Evolutionary conservation across 129 eudicot species (phyloP).

Genomic region (Escallonia herrerae): DNA sequence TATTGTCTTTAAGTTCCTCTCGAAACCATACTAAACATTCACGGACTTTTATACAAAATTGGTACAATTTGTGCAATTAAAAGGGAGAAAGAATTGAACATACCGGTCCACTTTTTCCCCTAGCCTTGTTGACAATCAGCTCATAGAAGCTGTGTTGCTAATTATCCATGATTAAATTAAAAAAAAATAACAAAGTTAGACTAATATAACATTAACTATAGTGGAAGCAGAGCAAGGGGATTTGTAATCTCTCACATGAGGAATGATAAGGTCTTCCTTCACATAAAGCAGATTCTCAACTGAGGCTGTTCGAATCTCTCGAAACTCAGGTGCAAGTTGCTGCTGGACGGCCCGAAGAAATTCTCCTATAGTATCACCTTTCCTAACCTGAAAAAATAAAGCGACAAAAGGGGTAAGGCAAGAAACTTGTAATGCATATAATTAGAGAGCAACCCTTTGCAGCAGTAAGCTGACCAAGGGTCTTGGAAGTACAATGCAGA

Average conservation of each 20-base stretch:
- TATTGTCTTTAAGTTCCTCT: not conserved
- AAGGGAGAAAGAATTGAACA: not conserved
- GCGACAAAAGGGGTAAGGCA: not conserved
- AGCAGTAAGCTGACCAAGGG: too few relatives aligned
- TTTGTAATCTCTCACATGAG: conserved; percentile 55
- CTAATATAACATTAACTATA: too few relatives aligned
- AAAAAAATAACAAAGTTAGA: too few relatives aligned
- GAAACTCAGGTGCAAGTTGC: conserved; percentile 98
- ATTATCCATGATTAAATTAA: not conserved
- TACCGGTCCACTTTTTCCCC: conserved; percentile 99
- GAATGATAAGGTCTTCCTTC: conserved; percentile 95
- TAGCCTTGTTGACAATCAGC: conserved; percentile 91
- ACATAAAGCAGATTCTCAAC: conserved; percentile 92
- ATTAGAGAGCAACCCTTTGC: too few relatives aligned
- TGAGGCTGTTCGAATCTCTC: conserved; percentile 95
- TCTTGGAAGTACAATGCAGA: too few relatives aligned
- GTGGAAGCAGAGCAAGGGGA: not conserved
- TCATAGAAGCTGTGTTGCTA: conserved; percentile 99
- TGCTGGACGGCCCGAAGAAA: conserved; percentile 96
- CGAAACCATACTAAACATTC: not conserved
- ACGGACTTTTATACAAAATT: not conserved
- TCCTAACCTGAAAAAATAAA: conserved; percentile 54
- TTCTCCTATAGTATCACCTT: conserved; percentile 89
- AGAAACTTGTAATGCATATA: too few relatives aligned
- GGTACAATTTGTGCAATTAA: conserved; percentile 1